Conservation (phyloP, 352 stramenopile species). For the Globisporangium orthogonon region DNA sequence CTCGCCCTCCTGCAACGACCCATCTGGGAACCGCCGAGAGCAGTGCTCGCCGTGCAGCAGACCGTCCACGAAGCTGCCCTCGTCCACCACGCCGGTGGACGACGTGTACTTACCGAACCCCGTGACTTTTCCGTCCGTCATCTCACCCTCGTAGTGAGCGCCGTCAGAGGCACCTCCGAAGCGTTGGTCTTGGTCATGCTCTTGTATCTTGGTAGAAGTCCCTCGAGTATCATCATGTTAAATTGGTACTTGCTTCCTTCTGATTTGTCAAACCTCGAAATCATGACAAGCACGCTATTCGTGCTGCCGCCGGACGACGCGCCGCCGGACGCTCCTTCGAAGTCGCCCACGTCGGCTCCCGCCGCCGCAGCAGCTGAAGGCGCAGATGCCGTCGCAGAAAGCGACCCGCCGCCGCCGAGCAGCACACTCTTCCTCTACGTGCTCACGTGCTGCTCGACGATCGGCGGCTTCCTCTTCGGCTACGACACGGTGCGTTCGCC, state of each 20-base stretch:
- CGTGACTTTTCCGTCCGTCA: constrained; percentile 51
- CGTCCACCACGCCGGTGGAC: constrained; percentile 54
- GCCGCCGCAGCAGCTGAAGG: too few species aligned
- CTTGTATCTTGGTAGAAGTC: too few species aligned
- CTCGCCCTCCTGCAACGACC: constrained; percentile 31
- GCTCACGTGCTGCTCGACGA: constrained; percentile 62
- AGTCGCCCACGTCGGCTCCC: too few species aligned
- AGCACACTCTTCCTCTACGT: constrained; percentile 39
- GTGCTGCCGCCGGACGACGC: too few species aligned
- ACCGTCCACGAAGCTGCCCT: constrained; percentile 55
- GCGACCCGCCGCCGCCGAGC: neutral
- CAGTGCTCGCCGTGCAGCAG: constrained; percentile 45
- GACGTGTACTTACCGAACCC: constrained; percentile 48
- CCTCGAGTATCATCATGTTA: too few species aligned
- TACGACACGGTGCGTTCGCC: constrained; percentile 54
- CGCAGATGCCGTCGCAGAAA: neutral
- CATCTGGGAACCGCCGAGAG: constrained; percentile 38
- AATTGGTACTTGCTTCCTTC: too few species aligned
- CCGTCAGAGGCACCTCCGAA: constrained; percentile 25
- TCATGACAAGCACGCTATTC: too few species aligned
- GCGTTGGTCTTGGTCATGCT: too few species aligned
- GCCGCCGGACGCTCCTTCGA: too few species aligned
- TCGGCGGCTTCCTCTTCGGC: constrained; percentile 76
- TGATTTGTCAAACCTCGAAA: too few species aligned
- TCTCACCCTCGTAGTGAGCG: constrained; percentile 57